Evolutionary conservation across 2,329 filamentous ascomycete genomes (phyloP).

Genomic region (Annulohypoxylon truncatum): DNA sequence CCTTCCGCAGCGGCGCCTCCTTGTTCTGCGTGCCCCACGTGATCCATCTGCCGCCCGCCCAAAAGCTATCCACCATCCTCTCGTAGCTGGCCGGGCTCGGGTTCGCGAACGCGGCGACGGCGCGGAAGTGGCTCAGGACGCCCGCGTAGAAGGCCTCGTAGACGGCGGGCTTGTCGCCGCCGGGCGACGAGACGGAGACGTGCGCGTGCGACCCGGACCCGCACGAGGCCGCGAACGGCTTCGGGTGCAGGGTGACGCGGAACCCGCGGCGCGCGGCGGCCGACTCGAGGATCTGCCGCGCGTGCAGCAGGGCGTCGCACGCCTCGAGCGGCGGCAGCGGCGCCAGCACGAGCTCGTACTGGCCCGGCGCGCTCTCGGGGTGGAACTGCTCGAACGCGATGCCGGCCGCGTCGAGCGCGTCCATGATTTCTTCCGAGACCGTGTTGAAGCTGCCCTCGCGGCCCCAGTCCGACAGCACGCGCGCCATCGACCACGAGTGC

Average conservation of each 20-base stretch:
- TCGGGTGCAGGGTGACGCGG: slow-evolving; percentile 78
- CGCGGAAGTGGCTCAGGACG: slow-evolving; percentile 72
- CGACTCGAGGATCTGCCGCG: slow-evolving; percentile 75
- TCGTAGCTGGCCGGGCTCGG: slow-evolving; percentile 75
- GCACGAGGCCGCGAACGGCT: slow-evolving; percentile 67
- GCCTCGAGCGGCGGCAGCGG: slow-evolving; percentile 72
- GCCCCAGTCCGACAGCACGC: slow-evolving; percentile 68
- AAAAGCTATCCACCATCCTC: slow-evolving; percentile 74
- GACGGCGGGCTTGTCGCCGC: slow-evolving; percentile 54
- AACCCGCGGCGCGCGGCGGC: slow-evolving; percentile 72
- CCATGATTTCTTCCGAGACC: slow-evolving; percentile 74
- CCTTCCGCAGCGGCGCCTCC: slow-evolving; percentile 77
- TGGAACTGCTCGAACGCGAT: slow-evolving; percentile 80
- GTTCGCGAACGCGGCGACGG: slow-evolving; percentile 76
- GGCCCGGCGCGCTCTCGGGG: slow-evolving; percentile 76
- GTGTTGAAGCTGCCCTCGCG: slow-evolving; percentile 57
- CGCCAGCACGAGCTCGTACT: slow-evolving; percentile 81
- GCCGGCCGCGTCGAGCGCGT: slow-evolving; percentile 67
- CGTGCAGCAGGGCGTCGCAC: slow-evolving; percentile 76
- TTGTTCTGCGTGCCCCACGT: slow-evolving; percentile 86
- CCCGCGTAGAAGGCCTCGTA: slow-evolving; percentile 79
- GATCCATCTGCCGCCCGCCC: slow-evolving; percentile 83
- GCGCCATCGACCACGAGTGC: slow-evolving; percentile 78
- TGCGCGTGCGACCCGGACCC: slow-evolving; percentile 78
- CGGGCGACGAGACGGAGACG: slow-evolving; percentile 69